These are phyloP conservation scores for Viola odorata DNA, from an alignment of 345 rosid genomes.

Conservation along the genomic window DNA sequence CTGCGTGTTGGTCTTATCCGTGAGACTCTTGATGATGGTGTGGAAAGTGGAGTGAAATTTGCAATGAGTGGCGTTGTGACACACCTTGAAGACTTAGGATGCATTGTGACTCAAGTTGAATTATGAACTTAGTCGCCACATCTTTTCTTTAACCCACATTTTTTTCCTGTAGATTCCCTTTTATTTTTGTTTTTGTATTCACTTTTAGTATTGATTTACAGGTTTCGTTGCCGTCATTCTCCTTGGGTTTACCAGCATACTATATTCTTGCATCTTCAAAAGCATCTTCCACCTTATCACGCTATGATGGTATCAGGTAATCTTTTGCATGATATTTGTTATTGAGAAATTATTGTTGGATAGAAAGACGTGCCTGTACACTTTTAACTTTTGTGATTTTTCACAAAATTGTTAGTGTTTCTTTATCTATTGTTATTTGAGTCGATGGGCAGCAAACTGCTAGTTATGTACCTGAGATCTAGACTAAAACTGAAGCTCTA, in stretches of 20 bases:
- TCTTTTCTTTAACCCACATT: background rate
- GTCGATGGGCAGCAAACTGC: background rate
- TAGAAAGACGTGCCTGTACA: background rate
- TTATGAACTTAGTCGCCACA: background rate
- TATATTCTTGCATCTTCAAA: constrained; percentile 84
- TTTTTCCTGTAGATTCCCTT: background rate
- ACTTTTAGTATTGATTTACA: constrained; percentile 15
- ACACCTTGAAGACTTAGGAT: constrained; percentile 85
- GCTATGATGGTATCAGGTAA: constrained; percentile 90
- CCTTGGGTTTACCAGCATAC: constrained; percentile 89
- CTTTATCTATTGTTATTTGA: background rate
- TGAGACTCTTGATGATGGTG: constrained; percentile 73
- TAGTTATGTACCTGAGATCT: background rate
- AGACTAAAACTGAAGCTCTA: background rate
- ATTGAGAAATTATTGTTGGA: background rate
- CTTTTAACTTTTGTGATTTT: background rate
- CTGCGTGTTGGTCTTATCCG: constrained; percentile 73
- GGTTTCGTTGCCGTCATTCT: constrained; percentile 84
- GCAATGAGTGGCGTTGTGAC: constrained; percentile 60
- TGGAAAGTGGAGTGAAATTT: constrained; percentile 67
- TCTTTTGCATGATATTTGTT: constrained; percentile 1
- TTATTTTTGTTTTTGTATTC: background rate
- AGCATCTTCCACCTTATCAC: constrained; percentile 83
- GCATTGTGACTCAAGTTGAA: constrained; percentile 52
- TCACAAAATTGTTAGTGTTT: background rate